These are phyloP conservation scores for Psidium friedrichsthalianum DNA, from an alignment of 345 rosid genomes.

Conservation along the genomic window DNA sequence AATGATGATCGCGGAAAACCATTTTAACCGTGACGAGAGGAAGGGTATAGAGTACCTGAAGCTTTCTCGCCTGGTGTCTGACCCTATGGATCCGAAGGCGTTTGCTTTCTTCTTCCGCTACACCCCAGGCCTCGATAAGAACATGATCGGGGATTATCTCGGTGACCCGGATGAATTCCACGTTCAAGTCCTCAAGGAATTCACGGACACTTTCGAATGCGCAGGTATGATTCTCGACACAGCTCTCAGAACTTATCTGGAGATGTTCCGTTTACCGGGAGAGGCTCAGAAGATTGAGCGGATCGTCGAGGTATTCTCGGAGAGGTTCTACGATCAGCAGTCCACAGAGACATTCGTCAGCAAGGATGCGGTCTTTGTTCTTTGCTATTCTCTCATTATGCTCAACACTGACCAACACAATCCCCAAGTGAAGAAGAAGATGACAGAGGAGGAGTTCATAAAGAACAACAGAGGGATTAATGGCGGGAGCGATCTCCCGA, in stretches of 20 bases:
- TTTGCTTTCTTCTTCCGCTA: constrained; percentile 63
- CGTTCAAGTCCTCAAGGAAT: constrained; percentile 61
- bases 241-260: constrained; percentile 66
- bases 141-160: constrained; percentile 68
- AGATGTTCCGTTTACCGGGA: constrained; percentile 77
- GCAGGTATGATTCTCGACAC: constrained; percentile 75
- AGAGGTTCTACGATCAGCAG: constrained; percentile 59
- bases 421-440: constrained; percentile 85
- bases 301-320: constrained; percentile 73
- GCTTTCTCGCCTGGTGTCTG: constrained; percentile 41
- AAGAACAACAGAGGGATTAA: constrained; percentile 80
- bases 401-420: constrained; percentile 93
- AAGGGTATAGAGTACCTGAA: constrained; percentile 82
- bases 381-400: constrained; percentile 91
- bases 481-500: constrained; percentile 78
- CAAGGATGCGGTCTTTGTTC: constrained; percentile 62
- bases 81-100: constrained; percentile 59
- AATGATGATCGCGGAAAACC: constrained; percentile 54
- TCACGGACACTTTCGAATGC: constrained; percentile 63
- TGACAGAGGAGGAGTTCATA: constrained; percentile 95
- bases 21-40: constrained; percentile 70
- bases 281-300: constrained; percentile 89
- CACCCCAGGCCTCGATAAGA: constrained; percentile 63
- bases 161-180: constrained; percentile 87
- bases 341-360: constrained; percentile 54